Evolutionary conservation across 2,329 filamentous ascomycete genomes (phyloP), one percentile per base, ranked within the genome.

Genomic region (Exophiala aquamarina): DNA sequence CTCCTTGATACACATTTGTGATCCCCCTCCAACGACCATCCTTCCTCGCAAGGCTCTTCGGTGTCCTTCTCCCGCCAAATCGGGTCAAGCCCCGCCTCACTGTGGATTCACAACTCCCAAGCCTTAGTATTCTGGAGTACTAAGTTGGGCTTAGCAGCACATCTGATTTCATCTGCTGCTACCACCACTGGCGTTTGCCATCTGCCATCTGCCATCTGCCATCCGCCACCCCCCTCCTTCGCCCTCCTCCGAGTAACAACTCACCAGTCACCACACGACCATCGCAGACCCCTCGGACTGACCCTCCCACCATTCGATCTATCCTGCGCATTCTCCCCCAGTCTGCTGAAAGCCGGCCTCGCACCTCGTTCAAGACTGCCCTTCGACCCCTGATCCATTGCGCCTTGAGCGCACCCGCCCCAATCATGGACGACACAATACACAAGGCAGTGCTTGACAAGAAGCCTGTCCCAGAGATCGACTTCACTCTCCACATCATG

Each of bases 401-500:
- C 55, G 56, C 57, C 47, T 34, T 39, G 49, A 45, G 57, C 57
- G 56, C 55, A 6, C 37, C 31, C 5, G 14, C 19, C 19, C 11
- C 52, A 59, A 69, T 56, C 28, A 73, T 73, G 71, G 68, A 70
- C 56, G 61, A 58, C 36, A 60, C 63, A 57, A 55, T 96, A 66
- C 89, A 95, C 65, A 89, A 88, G 68, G 93, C 93, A 52, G 90
- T 98, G 64, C 84, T 85, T 69, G 83, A 96, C 63, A 97, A 97
- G 85, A 92, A 87, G 76, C 91, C 92, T 44, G 79, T 94, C 41
- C 93, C 93, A 49, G 92, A 97, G 78, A 97, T 98, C 64, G 93
- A 98, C 76, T 98, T 98, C 70, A 94, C 89, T 47, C 83, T 98
- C 65, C 93, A 98, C 71, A 93, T 87, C 54, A 96, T 97, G 92